Conservation (phyloP, 2,329 filamentous ascomycete species). For the Arthroderma sp. region DNA sequence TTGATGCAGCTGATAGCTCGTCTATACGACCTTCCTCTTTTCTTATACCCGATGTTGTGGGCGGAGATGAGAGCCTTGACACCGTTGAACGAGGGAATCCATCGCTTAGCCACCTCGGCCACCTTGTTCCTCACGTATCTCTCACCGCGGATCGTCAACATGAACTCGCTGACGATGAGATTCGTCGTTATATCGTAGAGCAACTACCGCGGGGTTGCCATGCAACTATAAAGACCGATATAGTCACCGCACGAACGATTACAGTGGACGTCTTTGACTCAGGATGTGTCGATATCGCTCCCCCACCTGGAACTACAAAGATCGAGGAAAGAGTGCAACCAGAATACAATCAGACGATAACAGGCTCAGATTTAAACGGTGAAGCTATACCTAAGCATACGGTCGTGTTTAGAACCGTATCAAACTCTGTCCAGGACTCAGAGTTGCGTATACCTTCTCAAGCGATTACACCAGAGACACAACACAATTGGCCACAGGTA, state of each 20-base stretch:
- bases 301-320: constrained; percentile 37
- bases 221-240: constrained; percentile 34
- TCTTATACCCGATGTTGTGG: constrained; percentile 23
- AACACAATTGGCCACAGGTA: not conserved
- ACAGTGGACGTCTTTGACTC: constrained; percentile 37
- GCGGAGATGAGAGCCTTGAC: constrained; percentile 28
- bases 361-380: constrained; percentile 3
- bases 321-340: constrained; percentile 37
- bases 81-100: constrained; percentile 27
- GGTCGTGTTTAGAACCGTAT: constrained; percentile 35
- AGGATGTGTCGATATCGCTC: constrained; percentile 31
- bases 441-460: constrained; percentile 19
- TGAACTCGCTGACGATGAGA: constrained; percentile 34
- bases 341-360: constrained; percentile 23
- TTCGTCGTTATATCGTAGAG: constrained; percentile 37
- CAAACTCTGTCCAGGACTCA: constrained; percentile 31
- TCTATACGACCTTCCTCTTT: constrained; percentile 45
- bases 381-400: constrained; percentile 30
- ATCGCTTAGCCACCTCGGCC: constrained; percentile 17
- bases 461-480: not conserved
- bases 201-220: constrained; percentile 33
- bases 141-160: constrained; percentile 28
- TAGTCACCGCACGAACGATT: constrained; percentile 35
- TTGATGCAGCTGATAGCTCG: constrained; percentile 36
- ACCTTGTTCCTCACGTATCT: constrained; percentile 20